Base-by-base conservation (phyloP, 2,329 filamentous ascomycete species). In the Cercospora sp. region DNA sequence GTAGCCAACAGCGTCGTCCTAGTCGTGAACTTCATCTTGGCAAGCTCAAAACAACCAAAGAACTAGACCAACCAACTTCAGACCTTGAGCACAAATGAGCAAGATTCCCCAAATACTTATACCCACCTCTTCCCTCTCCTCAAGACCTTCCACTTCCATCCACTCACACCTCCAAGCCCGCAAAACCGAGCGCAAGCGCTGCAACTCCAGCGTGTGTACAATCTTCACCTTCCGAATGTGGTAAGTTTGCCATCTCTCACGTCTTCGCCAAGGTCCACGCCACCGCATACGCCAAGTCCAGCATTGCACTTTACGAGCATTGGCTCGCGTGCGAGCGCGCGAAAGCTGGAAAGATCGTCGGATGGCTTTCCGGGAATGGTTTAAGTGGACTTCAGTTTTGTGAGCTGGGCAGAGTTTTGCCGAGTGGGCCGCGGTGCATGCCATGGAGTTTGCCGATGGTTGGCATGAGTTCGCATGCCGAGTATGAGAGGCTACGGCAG, bases 11-110 rank as follows among this genome's bases (percentile, higher is more conserved):
- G 59, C 28, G 68, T 57, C 3, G 69, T 59, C 20, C 68, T 40
- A 64, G 30, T 40, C 13, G 68, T n/a, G 16, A 68, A 69, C 69
- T 68, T 72, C 71, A 72, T 72, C 51, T 42, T 45, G 59, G 59
- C 59, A 60, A 60, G 59, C 28, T 18, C 18, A 13, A 31, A 10
- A 60, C 0, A 2, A 40, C 12, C 58, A 51, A 51, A 26, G 6
- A 26, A 40, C 13, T 6, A 16, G 13, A n/a, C 36, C 9, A 28
- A 28, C 7, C 48, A n/a, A n/a, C n/a, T n/a, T n/a, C n/a, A n/a
- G n/a, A 4, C 23, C 7, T 13, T 53, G 59, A 61, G 59, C 36
- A 61, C 13, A 26, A 61, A 26, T 61, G 59, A 61, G 36, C 48
- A 53, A 23, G 23, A 45, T 40, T 61, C 23, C 9, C 6, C 36